phyloP scores from a whole-genome alignment of 2,329 filamentous ascomycete species.

The Furcasterigmium sp. region DNA sequence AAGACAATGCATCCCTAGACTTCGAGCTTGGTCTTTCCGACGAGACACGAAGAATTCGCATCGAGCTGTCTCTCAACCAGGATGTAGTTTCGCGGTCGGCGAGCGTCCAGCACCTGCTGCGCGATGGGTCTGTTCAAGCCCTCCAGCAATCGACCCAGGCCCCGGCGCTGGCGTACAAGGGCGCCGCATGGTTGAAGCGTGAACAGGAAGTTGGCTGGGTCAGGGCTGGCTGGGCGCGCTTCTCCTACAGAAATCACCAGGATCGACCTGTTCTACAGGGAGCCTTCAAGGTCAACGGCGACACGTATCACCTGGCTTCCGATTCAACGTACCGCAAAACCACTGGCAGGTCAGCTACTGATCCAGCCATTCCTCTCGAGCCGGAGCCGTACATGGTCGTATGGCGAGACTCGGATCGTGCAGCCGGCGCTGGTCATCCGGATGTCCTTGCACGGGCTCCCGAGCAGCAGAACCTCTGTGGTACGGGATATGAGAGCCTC shows the following conservation, averaged over 20 bases:
- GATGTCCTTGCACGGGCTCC: background rate
- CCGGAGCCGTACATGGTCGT: constrained; percentile 6
- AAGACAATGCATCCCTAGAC: no score
- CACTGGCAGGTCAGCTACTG: background rate
- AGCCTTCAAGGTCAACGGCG: constrained; percentile 9
- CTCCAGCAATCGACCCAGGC: background rate
- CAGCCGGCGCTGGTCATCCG: background rate
- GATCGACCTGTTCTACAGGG: constrained; percentile 8
- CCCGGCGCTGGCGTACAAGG: background rate
- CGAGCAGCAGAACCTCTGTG: background rate
- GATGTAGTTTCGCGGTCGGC: background rate
- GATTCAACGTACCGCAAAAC: constrained; percentile 6
- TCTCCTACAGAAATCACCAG: constrained; percentile 4
- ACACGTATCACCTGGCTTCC: constrained; percentile 10
- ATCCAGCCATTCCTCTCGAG: background rate
- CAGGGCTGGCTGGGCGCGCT: constrained; percentile 7
- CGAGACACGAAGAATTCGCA: background rate
- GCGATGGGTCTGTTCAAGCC: background rate
- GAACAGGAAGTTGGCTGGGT: background rate
- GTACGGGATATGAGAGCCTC: background rate
- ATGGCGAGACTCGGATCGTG: constrained; percentile 5
- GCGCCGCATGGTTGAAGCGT: background rate
- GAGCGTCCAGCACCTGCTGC: background rate
- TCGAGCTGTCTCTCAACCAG: background rate
- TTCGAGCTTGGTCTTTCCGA: no score